Base-by-base conservation (phyloP, 2,329 filamentous ascomycete species). In the Chaetoscypha palmicola region DNA sequence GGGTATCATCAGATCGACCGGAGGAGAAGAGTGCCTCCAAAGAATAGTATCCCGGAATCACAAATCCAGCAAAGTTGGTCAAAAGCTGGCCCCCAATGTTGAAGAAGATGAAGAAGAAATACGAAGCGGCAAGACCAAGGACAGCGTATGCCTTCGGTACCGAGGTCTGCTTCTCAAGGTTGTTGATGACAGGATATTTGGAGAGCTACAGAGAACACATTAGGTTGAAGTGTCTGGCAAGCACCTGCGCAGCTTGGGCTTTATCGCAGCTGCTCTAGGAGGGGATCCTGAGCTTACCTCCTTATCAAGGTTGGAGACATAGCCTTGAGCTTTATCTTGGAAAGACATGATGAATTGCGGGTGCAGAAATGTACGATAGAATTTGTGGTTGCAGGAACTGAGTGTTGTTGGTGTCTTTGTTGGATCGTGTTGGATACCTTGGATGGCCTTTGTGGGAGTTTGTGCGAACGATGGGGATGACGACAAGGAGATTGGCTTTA, bases 31-130 rank as follows among this genome's bases (percentile, higher is more conserved):
- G 72, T 24, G 87, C 86, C 56, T 77, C 71, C 45, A 92, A 70
- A 26, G 86, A 91, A 69, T 91, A 94, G 74, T 92, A 92, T 48
- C 80, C 82, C 20, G 87, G 87, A 51, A 94, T 76, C 58, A 85
- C 69, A 64, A 92, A 92, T 50, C 87, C 87, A 56, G 86, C 86
- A 55, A 89, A 69, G 72, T 94, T 94, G 69, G 87, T 89, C 57
- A 94, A 73, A 62, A 92, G 83, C 69, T 90, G 86, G 58, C 87
- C 86, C 53, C 83, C 87, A 54, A 92, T 84, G 77, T 94, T 94
- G 76, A 94, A 89, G 71, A 92, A 81, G 69, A 92, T 86, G 58
- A 92, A 79, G 73, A 91, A 88, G 71, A 92, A 88, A 75, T 94
- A 94, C 55, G 90, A 77, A 40, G 81, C 81, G 48, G 68, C 82